Evolutionary conservation across 2,329 filamentous ascomycete genomes (phyloP), one percentile per base, ranked within the genome.

Genomic region (Davidsoniella neocaledoniae): DNA sequence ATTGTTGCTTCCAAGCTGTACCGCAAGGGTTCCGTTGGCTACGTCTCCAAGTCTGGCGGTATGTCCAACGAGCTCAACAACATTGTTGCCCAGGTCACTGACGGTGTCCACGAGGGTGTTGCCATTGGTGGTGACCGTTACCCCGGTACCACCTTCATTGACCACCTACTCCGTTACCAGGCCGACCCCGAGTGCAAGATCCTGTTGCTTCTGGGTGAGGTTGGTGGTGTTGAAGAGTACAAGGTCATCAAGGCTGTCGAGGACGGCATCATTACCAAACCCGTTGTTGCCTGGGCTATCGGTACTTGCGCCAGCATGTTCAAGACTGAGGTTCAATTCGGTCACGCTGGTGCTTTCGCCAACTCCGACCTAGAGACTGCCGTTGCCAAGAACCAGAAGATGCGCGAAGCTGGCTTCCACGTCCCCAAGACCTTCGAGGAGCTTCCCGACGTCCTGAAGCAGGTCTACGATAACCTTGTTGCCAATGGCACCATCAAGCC

Each of bases 1-100:
- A 98, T 98, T 62, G 91, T 98, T 57, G 87, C 91, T 60, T 96
- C 91, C 67, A 98, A 98, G 81, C 86, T 98, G 55, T 98, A 98
- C 81, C 90, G 91, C 70, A 91, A 91, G 73, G 91, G 91, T 61
- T 96, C 91, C 60, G 88, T 98, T 58, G 91, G 86, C 61, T 98
- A 98, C 70, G 91, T 98, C 69, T 96, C 90, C 77, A 98, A 98
- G 78, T 98, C 91, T 53, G 91, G 91, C 65, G 91, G 91, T 72
- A 98, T 98, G 91, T 96, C 91, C 69, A 98, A 98, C 77, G 91
- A 98, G 76, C 73, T 98, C 63, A 98, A 98, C 83, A 98, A 98
- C 80, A 96, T 98, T 68, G 84, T 98, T 63, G 78, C 88, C 53
- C 83, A 94, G 67, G 94, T 77, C 68, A 95, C 91, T 61, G 87